Evolutionary conservation across 768 basidiomycete genomes (phyloP), one percentile per base, ranked within the genome.

Genomic region (Naganishia vaughanmartiniae): DNA sequence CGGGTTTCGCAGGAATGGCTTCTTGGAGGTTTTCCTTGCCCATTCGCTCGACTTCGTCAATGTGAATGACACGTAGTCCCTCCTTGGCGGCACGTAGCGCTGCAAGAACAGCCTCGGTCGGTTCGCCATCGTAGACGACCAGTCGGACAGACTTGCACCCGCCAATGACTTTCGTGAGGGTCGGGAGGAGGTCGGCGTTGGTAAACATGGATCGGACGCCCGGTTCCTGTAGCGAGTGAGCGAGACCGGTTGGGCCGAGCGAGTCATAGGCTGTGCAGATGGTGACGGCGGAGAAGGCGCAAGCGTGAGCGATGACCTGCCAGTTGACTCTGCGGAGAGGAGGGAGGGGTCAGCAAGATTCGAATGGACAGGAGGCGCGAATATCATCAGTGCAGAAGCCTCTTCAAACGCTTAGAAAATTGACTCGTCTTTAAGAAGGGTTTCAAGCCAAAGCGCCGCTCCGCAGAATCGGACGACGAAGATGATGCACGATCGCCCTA

Each of bases 211-310:
- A 89, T 31, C 88, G 85, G 67, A 90, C 92, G 48, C 89, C 84
- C 0, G 94, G 92, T 76, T 91, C 89, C 77, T 90, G 90, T 70
- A 96, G 87, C 0, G 94, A 93, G 78, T 95, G 92, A 0, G 88
- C 83, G 19, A 99, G 87, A 56, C 94, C 78, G 53, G 78, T 76
- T 48, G 76, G 73, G 3, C 80, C 80, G 24, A 81, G 70, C 0
- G 80, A 80, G 17, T 78, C 78, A 70, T 81, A 80, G 6, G 80
- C 80, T 0, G 80, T 81, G 9, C 65, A 81, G 73, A 34, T 74
- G 73, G 54, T 77, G 76, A 2, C 79, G 77, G 26, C 79, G 66
- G 19, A 73, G 75, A 68, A 77, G 75, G n/a, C 51, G 42, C 42
- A 42, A 2, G 42, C 39, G 53, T 78, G 79, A 19, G 74, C 72